Conservation (phyloP, 371 early-diverging fungal genomes). For the Chytridium lagenaria region DNA sequence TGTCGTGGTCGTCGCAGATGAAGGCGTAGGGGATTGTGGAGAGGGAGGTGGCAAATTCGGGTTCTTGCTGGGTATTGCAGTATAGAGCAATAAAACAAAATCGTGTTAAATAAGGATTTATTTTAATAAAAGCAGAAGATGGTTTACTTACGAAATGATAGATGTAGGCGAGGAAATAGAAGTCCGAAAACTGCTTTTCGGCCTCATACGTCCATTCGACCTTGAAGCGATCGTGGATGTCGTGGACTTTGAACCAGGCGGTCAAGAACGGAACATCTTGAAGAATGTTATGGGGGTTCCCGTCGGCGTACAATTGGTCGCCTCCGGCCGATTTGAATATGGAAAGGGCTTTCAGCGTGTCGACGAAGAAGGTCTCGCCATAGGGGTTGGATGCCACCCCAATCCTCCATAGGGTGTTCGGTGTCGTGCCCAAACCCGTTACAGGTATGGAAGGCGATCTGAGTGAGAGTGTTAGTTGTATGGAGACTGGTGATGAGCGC, state of each 20-base stretch:
- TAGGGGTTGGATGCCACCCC: conserved; percentile 24
- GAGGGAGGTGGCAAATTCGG: conserved; percentile 35
- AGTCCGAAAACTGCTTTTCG: conserved; percentile 13
- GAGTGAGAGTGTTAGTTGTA: too few species aligned
- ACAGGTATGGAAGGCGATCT: conserved; percentile 29
- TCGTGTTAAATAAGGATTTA: neutral
- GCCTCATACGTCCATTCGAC: conserved; percentile 17
- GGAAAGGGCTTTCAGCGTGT: conserved; percentile 72
- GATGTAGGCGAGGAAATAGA: conserved; percentile 20
- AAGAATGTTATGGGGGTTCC: conserved; percentile 15
- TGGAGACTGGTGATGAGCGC: too few species aligned
- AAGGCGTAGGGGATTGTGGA: conserved; percentile 76
- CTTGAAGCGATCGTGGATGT: conserved; percentile 9
- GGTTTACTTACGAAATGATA: conserved; percentile 21
- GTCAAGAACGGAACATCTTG: conserved; percentile 15
- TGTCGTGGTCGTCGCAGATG: conserved; percentile 78
- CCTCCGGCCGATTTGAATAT: conserved; percentile 87
- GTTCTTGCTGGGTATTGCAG: neutral
- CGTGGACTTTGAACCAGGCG: neutral
- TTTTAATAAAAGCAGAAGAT: neutral
- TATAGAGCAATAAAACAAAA: neutral
- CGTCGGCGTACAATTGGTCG: conserved; percentile 85
- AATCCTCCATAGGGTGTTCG: conserved; percentile 19
- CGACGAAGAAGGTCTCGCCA: conserved; percentile 71
- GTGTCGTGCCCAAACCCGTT: conserved; percentile 21